Conservation (phyloP, 495 filamentous ascomycete species). For the Neurospora sp. region DNA sequence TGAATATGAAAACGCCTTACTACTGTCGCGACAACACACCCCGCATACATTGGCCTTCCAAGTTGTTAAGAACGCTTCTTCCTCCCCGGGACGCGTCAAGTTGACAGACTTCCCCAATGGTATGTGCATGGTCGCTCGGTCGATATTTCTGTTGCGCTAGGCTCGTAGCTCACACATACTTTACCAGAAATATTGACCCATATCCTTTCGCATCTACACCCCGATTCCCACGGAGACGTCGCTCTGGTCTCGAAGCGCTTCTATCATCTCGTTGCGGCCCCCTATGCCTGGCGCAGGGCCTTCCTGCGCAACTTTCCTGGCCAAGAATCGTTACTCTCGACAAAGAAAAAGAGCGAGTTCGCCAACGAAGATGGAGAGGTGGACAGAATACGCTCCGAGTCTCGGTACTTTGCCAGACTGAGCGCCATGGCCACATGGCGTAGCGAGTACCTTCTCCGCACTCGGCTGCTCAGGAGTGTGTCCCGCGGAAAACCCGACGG, state of each 20-base stretch:
- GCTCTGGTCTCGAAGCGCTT: slow-evolving; percentile 78
- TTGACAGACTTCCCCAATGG: slow-evolving; percentile 73
- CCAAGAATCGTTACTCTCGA: slow-evolving; percentile 37
- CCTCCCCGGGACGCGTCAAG: slow-evolving; percentile 33
- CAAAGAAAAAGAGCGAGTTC: slow-evolving; percentile 25
- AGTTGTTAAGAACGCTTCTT: slow-evolving; percentile 45
- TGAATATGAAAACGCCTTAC: slow-evolving; percentile 61
- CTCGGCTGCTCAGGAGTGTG: slow-evolving; percentile 71
- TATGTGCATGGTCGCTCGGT: slow-evolving; percentile 28
- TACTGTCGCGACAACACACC: slow-evolving; percentile 32
- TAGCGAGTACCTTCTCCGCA: slow-evolving; percentile 83
- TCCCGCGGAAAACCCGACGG: slow-evolving; percentile 55
- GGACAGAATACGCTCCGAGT: slow-evolving; percentile 48
- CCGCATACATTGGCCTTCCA: slow-evolving; percentile 48
- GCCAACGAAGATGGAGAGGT: slow-evolving; percentile 35
- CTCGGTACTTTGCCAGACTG: slow-evolving; percentile 65
- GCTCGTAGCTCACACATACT: slow-evolving; percentile 7
- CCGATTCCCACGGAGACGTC: slow-evolving; percentile 64
- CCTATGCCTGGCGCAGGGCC: slow-evolving; percentile 82
- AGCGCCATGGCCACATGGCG: slow-evolving; percentile 78
- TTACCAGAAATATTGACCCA: slow-evolving; percentile 77
- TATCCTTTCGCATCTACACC: slow-evolving; percentile 79
- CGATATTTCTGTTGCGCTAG: neutral
- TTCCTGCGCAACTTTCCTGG: slow-evolving; percentile 85
- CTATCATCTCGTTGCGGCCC: slow-evolving; percentile 71